Evolutionary conservation across 129 eudicot species (phyloP).

Genomic region (Pittosporum tobira): DNA sequence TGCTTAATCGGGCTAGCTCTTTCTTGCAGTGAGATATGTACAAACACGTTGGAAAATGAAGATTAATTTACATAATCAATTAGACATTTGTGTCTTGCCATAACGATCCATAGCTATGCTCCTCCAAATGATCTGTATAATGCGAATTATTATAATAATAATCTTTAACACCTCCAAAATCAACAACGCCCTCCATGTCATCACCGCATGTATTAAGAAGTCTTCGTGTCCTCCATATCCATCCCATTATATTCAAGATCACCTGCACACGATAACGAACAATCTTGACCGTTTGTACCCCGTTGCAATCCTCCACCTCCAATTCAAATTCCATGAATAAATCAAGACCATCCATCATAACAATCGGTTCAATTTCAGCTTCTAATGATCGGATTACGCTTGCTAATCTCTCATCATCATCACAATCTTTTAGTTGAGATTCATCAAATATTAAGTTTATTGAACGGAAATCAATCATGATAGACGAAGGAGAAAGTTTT

Average conservation of each 20-base stretch:
- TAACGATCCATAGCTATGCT: conserved; percentile 34
- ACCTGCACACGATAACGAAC: conserved; percentile 6
- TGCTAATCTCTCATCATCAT: conserved; percentile 36
- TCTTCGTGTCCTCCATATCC: conserved; percentile 37
- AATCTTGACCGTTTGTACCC: conserved; percentile 14
- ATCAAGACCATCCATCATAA: conserved; percentile 19
- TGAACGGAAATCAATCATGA: too few species aligned
- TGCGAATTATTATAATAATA: conserved; percentile 21
- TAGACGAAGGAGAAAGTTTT: too few species aligned
- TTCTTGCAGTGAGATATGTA: too few species aligned
- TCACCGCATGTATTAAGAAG: too few species aligned
- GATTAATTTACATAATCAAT: neutral
- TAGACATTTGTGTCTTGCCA: conserved; percentile 32
- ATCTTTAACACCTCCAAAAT: conserved; percentile 27
- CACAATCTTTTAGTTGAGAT: conserved; percentile 42
- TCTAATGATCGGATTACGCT: conserved; percentile 53
- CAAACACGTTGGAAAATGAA: too few species aligned
- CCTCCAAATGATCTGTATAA: conserved; percentile 28
- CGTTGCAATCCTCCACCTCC: conserved; percentile 20
- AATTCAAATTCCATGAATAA: conserved; percentile 24
- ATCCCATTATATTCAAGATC: conserved; percentile 40
- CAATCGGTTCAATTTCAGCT: conserved; percentile 41
- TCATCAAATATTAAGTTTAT: too few species aligned
- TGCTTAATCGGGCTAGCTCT: too few species aligned
- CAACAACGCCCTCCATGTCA: conserved; percentile 19